Evolutionary conservation across 164 flowering plant species (phyloP).

Genomic region (Paratinospora sagittata): DNA sequence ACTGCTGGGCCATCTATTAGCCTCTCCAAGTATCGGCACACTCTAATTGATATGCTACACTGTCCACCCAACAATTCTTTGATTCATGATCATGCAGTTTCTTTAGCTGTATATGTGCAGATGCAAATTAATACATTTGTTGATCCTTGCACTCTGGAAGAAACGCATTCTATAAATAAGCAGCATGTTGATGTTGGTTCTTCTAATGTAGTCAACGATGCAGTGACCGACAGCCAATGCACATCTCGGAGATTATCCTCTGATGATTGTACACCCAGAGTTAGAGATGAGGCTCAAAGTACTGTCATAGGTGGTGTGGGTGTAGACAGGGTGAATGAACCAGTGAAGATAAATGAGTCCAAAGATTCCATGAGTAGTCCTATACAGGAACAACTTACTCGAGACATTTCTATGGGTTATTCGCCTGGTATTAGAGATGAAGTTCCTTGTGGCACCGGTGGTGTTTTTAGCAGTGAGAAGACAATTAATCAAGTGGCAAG

Average conservation of each 20-base stretch:
- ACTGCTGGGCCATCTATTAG: slow-evolving; percentile 48
- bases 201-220: slow-evolving; percentile 6
- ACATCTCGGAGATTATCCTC: slow-evolving; percentile 11
- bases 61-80: slow-evolving; percentile 80
- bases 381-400: neutral
- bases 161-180: slow-evolving; percentile 9
- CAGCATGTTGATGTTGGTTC: slow-evolving; percentile 9
- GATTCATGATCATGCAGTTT: slow-evolving; percentile 83
- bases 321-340: neutral
- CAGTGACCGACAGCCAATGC: slow-evolving; percentile 11
- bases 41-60: slow-evolving; percentile 49
- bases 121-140: slow-evolving; percentile 39
- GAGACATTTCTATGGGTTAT: neutral
- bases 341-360: neutral
- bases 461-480: slow-evolving; percentile 1
- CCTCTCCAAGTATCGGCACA: slow-evolving; percentile 52
- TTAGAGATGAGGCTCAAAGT: slow-evolving; percentile 11
- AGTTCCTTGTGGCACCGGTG: neutral
- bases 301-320: slow-evolving; percentile 13
- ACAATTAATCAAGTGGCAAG: slow-evolving; percentile 8
- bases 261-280: slow-evolving; percentile 11
- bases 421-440: slow-evolving; percentile 12
- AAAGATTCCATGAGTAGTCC: neutral
- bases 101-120: slow-evolving; percentile 62
- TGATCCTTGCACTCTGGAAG: slow-evolving; percentile 17